phyloP scores from a whole-genome alignment of 2,329 filamentous ascomycete species.

The Epichloe typhina region DNA sequence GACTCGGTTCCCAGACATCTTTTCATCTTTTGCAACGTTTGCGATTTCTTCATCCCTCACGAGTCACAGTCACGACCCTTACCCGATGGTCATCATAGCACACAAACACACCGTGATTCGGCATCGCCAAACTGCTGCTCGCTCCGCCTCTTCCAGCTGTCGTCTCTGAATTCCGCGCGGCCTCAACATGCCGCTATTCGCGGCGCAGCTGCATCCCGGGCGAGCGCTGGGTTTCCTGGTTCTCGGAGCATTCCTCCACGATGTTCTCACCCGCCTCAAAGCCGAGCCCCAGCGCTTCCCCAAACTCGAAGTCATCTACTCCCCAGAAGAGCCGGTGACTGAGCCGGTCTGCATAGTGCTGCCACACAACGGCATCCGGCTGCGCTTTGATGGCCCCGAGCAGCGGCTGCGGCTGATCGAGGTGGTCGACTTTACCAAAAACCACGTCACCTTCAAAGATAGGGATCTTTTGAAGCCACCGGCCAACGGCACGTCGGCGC shows the following conservation, averaged over 20 bases:
- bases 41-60: not conserved
- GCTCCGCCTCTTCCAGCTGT: not conserved
- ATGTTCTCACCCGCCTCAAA: conserved; percentile 77
- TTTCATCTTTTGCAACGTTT: not conserved
- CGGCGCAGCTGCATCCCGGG: conserved; percentile 52
- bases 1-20: not conserved
- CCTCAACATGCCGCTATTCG: conserved; percentile 34
- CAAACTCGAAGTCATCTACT: conserved; percentile 71
- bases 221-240: conserved; percentile 56
- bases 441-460: conserved; percentile 65
- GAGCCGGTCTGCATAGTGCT: conserved; percentile 65
- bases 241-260: conserved; percentile 82
- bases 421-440: conserved; percentile 79
- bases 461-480: conserved; percentile 68
- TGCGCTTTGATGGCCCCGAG: conserved; percentile 88
- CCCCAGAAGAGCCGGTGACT: conserved; percentile 57
- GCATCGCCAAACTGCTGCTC: not conserved
- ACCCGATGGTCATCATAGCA: not conserved
- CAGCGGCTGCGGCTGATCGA: conserved; percentile 87
- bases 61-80: not conserved
- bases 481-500: conserved; percentile 22
- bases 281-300: conserved; percentile 72
- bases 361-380: conserved; percentile 72
- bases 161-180: not conserved
- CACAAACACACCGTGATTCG: not conserved